Percentiles rank a stretch among this genome's conserved stretches.
phyloP scores from a whole-genome alignment of 768 basidiomycete genomes.

The Boletus tylopilopsis region DNA sequence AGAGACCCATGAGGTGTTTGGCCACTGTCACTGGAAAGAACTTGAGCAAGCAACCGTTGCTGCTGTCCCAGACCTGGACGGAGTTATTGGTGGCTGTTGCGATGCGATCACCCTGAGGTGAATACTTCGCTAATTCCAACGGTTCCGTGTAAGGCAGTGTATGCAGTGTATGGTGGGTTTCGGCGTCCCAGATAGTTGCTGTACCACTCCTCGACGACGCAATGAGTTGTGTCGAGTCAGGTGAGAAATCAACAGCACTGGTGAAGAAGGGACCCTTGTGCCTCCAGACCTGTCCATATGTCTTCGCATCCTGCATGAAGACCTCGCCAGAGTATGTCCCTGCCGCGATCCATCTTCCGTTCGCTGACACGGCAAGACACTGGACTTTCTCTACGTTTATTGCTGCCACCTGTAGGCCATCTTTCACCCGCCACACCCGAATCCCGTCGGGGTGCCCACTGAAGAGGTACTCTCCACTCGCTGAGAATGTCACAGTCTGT shows the following conservation, averaged over 20 bases:
- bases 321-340: too few relatives aligned
- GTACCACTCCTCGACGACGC: not conserved
- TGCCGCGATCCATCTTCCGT: too few relatives aligned
- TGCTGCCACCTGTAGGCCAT: too few relatives aligned
- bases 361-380: too few relatives aligned
- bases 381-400: too few relatives aligned
- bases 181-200: not conserved
- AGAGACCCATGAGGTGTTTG: not conserved
- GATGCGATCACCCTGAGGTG: not conserved
- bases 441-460: too few relatives aligned
- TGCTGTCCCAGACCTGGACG: not conserved
- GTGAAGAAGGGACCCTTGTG: too few relatives aligned
- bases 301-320: too few relatives aligned
- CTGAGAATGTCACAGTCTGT: too few relatives aligned
- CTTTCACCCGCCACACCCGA: too few relatives aligned
- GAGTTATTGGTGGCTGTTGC: not conserved
- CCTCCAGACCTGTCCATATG: too few relatives aligned
- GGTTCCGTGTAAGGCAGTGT: not conserved
- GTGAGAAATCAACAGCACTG: not conserved
- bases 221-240: not conserved
- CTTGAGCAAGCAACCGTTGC: not conserved
- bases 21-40: not conserved
- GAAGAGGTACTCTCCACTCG: too few relatives aligned
- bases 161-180: not conserved
- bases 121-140: not conserved